Evolutionary conservation across 164 flowering plant species (phyloP), one percentile per base, ranked within the genome.

Genomic region (Liquidambar formosana): DNA sequence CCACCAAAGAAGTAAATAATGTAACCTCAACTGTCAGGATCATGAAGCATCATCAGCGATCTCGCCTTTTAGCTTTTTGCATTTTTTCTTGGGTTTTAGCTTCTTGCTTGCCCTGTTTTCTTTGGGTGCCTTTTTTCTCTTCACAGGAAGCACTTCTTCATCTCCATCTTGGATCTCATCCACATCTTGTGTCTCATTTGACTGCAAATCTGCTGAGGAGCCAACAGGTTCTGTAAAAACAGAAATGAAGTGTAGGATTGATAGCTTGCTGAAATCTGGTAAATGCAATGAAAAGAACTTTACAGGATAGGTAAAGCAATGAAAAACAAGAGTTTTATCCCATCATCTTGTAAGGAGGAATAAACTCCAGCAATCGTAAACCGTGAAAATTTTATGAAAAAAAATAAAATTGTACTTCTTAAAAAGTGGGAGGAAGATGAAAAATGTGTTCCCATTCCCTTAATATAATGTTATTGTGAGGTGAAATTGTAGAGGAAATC

Each of bases 51-150:
- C 74, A 53, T 78, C 73, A n/a, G 5, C n/a, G 57, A 10, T 64
- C 53, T 67, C 75, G 23, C 22, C 71, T 69, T 73, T 71, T 25
- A 53, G 66, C 56, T 52, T 78, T 64, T 78, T 81, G 67, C 78
- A 76, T 51, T 66, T 80, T 64, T 74, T 85, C 83, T 81, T 86
- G n/a, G 77, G 33, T 68, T 84, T 85, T 60, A 9, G 43, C 69
- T 75, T 77, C 76, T 77, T 81, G 52, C 59, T 77, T 68, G 63
- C 65, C 18, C 68, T 69, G 5, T 57, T 69, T 26, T 73, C 76
- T 72, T 72, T 77, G 0, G 76, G 71, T 27, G 73, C 33, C 65
- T 84, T 87, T 73, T 85, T 85, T 68, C 87, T 81, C 78, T 85
- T 85, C 23, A 71, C 65, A 46, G 82, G 76, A 48, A 46, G 46